phyloP scores from a whole-genome alignment of 2,329 filamentous ascomycete genomes.

The Raffaelea arxii region DNA sequence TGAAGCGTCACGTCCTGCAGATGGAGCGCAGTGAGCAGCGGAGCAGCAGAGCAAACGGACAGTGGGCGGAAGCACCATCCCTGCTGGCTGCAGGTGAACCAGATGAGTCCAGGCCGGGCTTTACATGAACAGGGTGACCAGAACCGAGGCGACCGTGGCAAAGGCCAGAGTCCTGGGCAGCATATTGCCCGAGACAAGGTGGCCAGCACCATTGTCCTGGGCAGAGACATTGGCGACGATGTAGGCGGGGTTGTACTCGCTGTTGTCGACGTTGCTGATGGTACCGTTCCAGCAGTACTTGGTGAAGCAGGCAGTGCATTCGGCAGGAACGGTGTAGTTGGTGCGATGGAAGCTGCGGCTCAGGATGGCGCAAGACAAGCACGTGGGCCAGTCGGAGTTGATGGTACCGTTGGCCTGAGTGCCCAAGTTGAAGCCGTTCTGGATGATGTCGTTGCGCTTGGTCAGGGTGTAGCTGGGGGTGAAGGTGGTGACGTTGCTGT shows the following conservation, averaged over 20 bases:
- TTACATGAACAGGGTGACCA: neutral
- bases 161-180: neutral
- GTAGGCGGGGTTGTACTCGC: constrained; percentile 21
- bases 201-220: neutral
- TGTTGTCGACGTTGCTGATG: constrained; percentile 13
- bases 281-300: constrained; percentile 94
- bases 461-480: constrained; percentile 50
- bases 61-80: too few species aligned
- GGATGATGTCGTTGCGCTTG: constrained; percentile 69
- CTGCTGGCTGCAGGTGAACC: too few species aligned
- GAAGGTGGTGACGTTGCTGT: constrained; percentile 75
- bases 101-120: too few species aligned
- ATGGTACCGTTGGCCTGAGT: constrained; percentile 75
- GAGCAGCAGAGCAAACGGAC: too few species aligned
- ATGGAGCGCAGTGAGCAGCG: too few species aligned
- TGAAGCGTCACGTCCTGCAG: too few species aligned
- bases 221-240: constrained; percentile 14
- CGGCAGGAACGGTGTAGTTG: constrained; percentile 54
- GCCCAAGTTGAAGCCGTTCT: constrained; percentile 76
- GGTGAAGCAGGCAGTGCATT: constrained; percentile 67
- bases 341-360: constrained; percentile 66
- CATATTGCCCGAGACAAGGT: neutral
- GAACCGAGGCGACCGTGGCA: neutral
- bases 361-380: constrained; percentile 81
- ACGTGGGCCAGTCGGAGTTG: constrained; percentile 67